phyloP scores from a whole-genome alignment of 2,329 filamentous ascomycete species.

The Alternaria arbusti region DNA sequence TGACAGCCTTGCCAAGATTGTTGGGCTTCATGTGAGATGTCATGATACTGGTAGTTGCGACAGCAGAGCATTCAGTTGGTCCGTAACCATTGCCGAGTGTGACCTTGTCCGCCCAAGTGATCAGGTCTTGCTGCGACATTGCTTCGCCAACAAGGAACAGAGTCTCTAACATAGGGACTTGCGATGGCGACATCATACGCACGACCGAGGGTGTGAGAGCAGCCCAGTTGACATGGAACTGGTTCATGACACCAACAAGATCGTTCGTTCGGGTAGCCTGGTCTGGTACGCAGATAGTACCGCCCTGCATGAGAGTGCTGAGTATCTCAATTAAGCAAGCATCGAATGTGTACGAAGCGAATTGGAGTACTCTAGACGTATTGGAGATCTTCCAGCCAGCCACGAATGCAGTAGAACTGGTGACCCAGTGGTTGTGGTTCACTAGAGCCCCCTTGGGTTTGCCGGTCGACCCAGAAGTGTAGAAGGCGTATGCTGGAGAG shows the following conservation, averaged over 20 bases:
- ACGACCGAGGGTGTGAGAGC: slow-evolving; percentile 54
- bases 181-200: slow-evolving; percentile 35
- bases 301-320: slow-evolving; percentile 54
- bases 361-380: slow-evolving; percentile 63
- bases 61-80: slow-evolving; percentile 47
- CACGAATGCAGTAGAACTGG: slow-evolving; percentile 43
- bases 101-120: slow-evolving; percentile 45
- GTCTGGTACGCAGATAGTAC: slow-evolving; percentile 57
- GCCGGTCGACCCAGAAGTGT: slow-evolving; percentile 64
- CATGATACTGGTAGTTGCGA: slow-evolving; percentile 44
- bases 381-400: slow-evolving; percentile 52
- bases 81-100: slow-evolving; percentile 51
- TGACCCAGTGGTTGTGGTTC: slow-evolving; percentile 65
- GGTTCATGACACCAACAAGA: slow-evolving; percentile 50
- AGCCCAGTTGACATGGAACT: slow-evolving; percentile 50
- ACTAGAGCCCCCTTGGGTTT: slow-evolving; percentile 68
- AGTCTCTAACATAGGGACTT: slow-evolving; percentile 34
- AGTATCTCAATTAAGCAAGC: slow-evolving; percentile 56
- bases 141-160: slow-evolving; percentile 43
- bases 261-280: slow-evolving; percentile 56
- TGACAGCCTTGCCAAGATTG: slow-evolving; percentile 44
- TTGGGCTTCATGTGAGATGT: slow-evolving; percentile 34
- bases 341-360: slow-evolving; percentile 55
- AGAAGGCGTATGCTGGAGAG: slow-evolving; percentile 66
- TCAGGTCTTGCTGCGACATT: slow-evolving; percentile 43